Base-by-base conservation (phyloP, 2,329 filamentous ascomycete genomes). In the Talaromyces sp. region DNA sequence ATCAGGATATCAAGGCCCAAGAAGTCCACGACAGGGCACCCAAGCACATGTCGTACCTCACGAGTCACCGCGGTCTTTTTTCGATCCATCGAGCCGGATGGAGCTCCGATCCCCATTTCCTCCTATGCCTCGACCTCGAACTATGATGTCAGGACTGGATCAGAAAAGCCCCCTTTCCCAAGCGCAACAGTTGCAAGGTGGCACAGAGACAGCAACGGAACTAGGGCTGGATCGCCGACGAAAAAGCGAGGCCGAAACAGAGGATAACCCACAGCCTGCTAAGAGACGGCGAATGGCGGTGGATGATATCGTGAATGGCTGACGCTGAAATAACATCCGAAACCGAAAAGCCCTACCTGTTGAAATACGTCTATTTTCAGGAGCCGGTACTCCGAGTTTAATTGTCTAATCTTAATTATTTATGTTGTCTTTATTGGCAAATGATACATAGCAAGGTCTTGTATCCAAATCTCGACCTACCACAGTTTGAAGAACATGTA, bases 291-390 rank as follows among this genome's bases (percentile, higher is more conserved):
- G 72, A 55, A 77, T 77, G 75, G 74, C 75, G 14, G 60, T 77
- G 60, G 72, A 77, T 57, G 74, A 77, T 56, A 77, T 77, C 68
- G 75, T 77, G 18, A 77, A 77, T 55, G 75, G 70, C 50, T 76
- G 60, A 62, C 42, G 28, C 3, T 18, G 6, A 36, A 18, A 31
- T 4, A 61, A 30, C 28, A 40, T 31, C n/a, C 44, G 44, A 28
- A 51, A 51, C 27, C 44, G 18, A 51, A 40, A 40, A 40, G 36
- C 36, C 4, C 44, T 27, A 9, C 18, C 44, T 27, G 44, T 47
- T 18, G 28, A 53, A 30, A 30, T 31, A 30, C 50, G 30, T 53
- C 12, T 31, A 12, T 31, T 16, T 53, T 31, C 14, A 31, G 28
- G 50, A 53, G 50, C 50, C 27, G 50, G 50, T 3, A 53, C 50